phyloP scores from a whole-genome alignment of 1,284 basidiomycete species.

The Vanrija pseudolonga region DNA sequence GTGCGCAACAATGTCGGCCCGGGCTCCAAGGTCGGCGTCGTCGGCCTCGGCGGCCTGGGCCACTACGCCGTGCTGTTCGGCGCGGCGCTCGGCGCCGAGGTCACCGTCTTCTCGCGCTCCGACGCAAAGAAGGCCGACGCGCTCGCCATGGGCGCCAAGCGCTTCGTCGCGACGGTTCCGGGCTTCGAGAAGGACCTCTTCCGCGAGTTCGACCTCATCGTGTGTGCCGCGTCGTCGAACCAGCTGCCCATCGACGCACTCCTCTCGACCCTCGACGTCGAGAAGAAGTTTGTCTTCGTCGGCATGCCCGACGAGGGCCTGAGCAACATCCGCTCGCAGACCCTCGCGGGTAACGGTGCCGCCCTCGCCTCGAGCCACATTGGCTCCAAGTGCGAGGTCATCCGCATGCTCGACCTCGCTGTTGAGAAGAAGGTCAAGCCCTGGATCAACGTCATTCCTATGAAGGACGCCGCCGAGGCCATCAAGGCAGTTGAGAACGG shows the following conservation, averaged over 20 bases:
- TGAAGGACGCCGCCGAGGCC: conserved; percentile 59
- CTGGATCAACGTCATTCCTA: conserved; percentile 57
- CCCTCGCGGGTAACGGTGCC: conserved; percentile 48
- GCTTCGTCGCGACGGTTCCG: conserved; percentile 53
- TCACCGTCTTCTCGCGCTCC: conserved; percentile 65
- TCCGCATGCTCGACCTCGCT: conserved; percentile 60
- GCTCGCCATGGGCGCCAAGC: conserved; percentile 59
- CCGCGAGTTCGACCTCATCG: conserved; percentile 60
- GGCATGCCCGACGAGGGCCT: conserved; percentile 52
- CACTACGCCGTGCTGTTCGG: conserved; percentile 61
- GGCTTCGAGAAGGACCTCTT: conserved; percentile 54
- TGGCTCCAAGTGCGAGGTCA: conserved; percentile 61
- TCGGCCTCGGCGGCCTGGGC: conserved; percentile 63
- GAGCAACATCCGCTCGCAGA: conserved; percentile 39
- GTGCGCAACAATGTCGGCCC: conserved; percentile 60
- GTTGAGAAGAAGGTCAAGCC: conserved; percentile 57
- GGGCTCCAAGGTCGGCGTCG: conserved; percentile 64
- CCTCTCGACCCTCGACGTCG: conserved; percentile 55
- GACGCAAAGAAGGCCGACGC: conserved; percentile 62
- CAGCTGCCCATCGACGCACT: conserved; percentile 52
- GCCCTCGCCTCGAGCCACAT: conserved; percentile 56
- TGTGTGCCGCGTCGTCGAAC: conserved; percentile 54
- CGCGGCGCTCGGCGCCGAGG: conserved; percentile 59
- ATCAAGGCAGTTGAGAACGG: conserved; percentile 57
- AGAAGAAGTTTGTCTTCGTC: conserved; percentile 58